Percentiles rank a stretch among this genome's conserved stretches.
Conservation (phyloP, 139 green algal species). For the Picochlorum sp. region DNA sequence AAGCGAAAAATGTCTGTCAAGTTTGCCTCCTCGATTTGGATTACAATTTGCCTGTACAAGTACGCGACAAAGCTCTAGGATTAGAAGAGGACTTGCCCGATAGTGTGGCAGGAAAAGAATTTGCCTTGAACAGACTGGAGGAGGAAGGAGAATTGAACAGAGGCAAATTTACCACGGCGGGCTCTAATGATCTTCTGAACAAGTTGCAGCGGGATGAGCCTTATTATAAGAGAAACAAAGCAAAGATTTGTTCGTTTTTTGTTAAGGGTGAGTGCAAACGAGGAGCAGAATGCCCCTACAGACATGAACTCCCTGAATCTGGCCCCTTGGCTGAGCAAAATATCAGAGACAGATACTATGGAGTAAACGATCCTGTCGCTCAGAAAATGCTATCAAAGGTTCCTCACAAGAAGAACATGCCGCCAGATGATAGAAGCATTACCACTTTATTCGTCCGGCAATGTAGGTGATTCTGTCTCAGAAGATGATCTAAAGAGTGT, state of each 20-base stretch:
- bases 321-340: conserved; percentile 78
- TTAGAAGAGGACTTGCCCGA: conserved; percentile 72
- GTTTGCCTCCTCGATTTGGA: conserved; percentile 96
- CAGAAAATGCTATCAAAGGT: conserved; percentile 78
- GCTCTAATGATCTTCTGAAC: conserved; percentile 67
- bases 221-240: conserved; percentile 95
- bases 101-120: conserved; percentile 84
- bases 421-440: conserved; percentile 86
- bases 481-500: conserved; percentile 78
- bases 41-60: conserved; percentile 90
- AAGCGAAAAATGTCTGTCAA: conserved; percentile 98
- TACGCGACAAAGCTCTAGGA: conserved; percentile 71
- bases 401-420: conserved; percentile 41
- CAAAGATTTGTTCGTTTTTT: conserved; percentile 93
- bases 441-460: conserved; percentile 84
- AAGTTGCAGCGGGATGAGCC: conserved; percentile 79
- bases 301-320: conserved; percentile 70
- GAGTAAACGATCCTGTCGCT: conserved; percentile 95
- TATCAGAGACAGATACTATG: conserved; percentile 93
- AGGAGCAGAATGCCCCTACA: conserved; percentile 91
- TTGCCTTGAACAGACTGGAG: conserved; percentile 50
- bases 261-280: conserved; percentile 85
- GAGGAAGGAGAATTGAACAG: conserved; percentile 38
- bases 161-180: conserved; percentile 6
- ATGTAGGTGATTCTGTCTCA: conserved; percentile 54